Conservation (phyloP, 1,284 basidiomycete species). For the Coriolopsis trogii region DNA sequence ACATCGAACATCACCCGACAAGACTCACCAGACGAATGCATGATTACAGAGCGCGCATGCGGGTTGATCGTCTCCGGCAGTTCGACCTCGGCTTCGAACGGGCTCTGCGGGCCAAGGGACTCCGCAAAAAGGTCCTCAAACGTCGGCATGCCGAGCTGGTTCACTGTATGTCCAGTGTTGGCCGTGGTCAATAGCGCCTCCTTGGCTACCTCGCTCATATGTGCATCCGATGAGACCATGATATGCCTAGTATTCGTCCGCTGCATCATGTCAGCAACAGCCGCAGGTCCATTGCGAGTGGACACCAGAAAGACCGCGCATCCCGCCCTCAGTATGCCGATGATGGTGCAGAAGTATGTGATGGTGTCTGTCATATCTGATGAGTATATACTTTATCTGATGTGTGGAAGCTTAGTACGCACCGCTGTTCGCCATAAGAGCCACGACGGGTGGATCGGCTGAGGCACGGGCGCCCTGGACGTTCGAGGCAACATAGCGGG, state of each 20-base stretch:
- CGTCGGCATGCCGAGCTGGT: not conserved
- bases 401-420: not conserved
- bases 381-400: not conserved
- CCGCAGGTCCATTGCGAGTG: constrained; percentile 3
- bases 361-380: not conserved
- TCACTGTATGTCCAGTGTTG: not conserved
- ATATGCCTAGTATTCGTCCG: not conserved
- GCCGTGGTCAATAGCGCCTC: not conserved
- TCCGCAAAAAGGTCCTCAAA: constrained; percentile 2
- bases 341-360: not conserved
- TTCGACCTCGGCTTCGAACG: not conserved
- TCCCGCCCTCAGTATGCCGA: not conserved
- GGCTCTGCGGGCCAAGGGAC: not conserved
- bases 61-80: not conserved
- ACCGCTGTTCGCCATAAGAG: not conserved
- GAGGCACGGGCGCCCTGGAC: not conserved
- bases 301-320: constrained; percentile 3
- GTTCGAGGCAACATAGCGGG: not conserved
- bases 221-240: not conserved
- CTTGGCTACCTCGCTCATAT: not conserved
- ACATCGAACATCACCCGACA: not conserved
- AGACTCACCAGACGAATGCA: constrained; percentile 7
- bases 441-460: not conserved
- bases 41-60: not conserved
- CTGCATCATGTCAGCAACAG: constrained; percentile 2